Evolutionary conservation across 345 rosid species (phyloP), one percentile per base, ranked within the genome.

Genomic region (Cochlearia excelsa): DNA sequence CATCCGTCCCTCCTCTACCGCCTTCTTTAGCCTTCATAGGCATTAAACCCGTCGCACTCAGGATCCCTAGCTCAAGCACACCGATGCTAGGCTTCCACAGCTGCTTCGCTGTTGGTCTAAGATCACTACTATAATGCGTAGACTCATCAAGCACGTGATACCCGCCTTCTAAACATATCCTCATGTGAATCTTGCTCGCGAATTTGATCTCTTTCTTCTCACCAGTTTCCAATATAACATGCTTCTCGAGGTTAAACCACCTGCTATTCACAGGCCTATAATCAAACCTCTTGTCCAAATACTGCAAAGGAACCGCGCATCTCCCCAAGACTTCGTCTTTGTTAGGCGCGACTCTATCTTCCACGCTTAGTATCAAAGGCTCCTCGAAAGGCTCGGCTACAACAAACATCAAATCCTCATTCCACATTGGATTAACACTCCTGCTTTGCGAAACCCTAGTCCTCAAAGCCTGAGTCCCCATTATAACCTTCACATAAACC

Each of bases 71-170:
- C 37, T 68, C 72, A 31, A 59, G 48, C 38, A 68, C 64, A 49
- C 98, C 98, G 38, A 88, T 81, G 78, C 75, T 75, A 9, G 80
- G 68, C 77, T 75, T 88, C 98, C 98, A 91, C 27, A 91, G 65
- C 73, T 80, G 98, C 71, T 82, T 91, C 2, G 95, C 98, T 3
- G 96, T 88, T 9, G 96, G 96, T 31, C 95, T 73, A 65, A 87
- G 92, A 62, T 91, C 95, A 33, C 98, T 91, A 56, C 94, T 91
- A 66, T 86, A 81, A 67, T 87, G 96, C 0, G 98, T 88, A 4
- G 98, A 91, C 52, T 91, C 98, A 55, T 91, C 98, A 66, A 91
- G 74, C 71, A 91, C 96, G 78, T 91, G 98, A 64, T 91, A 88
- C 1, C 98, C 98, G 30, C 98, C 98, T 44, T 91, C 98, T 75